Conservation (phyloP, 2,329 filamentous ascomycete genomes). For the Neoarthrinium moseri region DNA sequence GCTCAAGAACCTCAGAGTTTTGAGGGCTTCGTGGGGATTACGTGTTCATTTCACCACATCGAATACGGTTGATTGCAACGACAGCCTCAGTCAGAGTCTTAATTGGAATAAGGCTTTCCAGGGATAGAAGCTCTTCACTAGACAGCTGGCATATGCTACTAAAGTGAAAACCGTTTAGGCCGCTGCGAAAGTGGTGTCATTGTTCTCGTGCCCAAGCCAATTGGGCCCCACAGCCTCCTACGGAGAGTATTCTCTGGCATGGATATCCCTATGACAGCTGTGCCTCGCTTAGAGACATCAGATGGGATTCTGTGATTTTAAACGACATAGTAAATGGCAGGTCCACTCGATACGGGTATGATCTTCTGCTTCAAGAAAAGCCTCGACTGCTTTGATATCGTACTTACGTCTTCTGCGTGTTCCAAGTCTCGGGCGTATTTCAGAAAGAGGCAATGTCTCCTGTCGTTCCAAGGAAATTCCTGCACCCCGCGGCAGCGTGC, state of each 20-base stretch:
- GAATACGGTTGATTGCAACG: too few species aligned
- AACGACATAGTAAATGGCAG: not conserved
- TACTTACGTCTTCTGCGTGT: not conserved
- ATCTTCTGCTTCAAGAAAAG: conserved; percentile 7
- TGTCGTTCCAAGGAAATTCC: conserved; percentile 9
- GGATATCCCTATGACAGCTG: conserved; percentile 8
- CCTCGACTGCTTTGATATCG: conserved; percentile 1
- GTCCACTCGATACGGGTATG: conserved; percentile 4
- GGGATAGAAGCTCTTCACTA: conserved; percentile 6
- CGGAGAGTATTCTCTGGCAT: conserved; percentile 2
- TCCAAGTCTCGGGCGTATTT: not conserved
- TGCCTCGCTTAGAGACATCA: conserved; percentile 7
- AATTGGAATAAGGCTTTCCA: conserved; percentile 6
- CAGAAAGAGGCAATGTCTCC: conserved; percentile 9
- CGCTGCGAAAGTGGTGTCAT: conserved; percentile 9
- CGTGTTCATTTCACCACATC: too few species aligned
- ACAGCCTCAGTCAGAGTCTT: too few species aligned
- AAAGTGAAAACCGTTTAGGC: conserved; percentile 4
- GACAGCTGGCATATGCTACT: conserved; percentile 4
- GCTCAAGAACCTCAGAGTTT: too few species aligned
- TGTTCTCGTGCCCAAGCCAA: not conserved
- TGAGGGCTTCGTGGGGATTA: too few species aligned
- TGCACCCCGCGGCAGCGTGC: conserved; percentile 7
- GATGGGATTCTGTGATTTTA: conserved; percentile 1
- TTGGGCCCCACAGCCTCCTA: not conserved